phyloP scores from a whole-genome alignment of 1,139 yeast species.

The Scheffersomyces illinoinensis region DNA sequence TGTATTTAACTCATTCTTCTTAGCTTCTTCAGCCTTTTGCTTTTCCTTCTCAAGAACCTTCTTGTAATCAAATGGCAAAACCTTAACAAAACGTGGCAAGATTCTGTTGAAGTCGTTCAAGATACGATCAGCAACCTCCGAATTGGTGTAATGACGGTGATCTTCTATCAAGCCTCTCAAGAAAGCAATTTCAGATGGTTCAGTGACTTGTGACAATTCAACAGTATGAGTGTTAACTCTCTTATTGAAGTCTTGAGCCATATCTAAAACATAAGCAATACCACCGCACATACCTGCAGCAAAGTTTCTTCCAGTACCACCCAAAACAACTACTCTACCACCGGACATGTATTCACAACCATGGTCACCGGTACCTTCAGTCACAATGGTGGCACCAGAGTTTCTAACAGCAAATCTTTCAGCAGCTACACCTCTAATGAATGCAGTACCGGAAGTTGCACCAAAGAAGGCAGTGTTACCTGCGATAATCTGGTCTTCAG shows the following conservation, averaged over 20 bases:
- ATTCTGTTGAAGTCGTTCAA: constrained; percentile 85
- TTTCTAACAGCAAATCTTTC: constrained; percentile 98
- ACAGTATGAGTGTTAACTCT: constrained; percentile 83
- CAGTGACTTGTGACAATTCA: constrained; percentile 73
- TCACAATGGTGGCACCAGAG: constrained; percentile 96
- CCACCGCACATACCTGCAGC: constrained; percentile 99
- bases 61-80: constrained; percentile 89
- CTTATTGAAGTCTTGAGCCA: constrained; percentile 86
- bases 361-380: constrained; percentile 97
- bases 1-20: constrained; percentile 57
- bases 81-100: constrained; percentile 89
- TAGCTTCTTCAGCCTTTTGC: constrained; percentile 64
- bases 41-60: constrained; percentile 82
- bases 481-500: constrained; percentile 93
- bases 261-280: constrained; percentile 93
- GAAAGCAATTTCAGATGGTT: constrained; percentile 92
- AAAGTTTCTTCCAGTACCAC: constrained; percentile 90
- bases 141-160: constrained; percentile 91
- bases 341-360: constrained; percentile 99
- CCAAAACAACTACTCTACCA: constrained; percentile 93
- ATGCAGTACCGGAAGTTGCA: constrained; percentile 94
- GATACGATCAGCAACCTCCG: constrained; percentile 84
- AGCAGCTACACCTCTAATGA: constrained; percentile 96
- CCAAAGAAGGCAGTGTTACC: constrained; percentile 99
- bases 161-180: constrained; percentile 92